These are phyloP conservation scores for Sphenostylis stenocarpa DNA, from an alignment of 306 rosid species.

Conservation along the genomic window DNA sequence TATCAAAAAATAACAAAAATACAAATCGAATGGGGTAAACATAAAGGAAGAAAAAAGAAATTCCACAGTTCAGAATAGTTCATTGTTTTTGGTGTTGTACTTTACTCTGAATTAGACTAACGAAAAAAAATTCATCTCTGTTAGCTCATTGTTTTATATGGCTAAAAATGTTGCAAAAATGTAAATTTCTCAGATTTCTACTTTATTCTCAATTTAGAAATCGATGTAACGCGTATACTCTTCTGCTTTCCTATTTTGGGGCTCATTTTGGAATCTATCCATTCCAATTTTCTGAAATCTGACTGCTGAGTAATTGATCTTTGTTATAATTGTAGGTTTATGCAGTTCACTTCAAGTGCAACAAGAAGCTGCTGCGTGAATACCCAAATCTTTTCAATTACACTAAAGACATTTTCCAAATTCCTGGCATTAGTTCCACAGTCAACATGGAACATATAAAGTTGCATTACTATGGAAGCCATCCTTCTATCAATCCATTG, in stretches of 20 bases:
- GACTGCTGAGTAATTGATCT: background rate
- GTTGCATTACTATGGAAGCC: constrained; percentile 84
- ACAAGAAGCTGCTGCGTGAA: constrained; percentile 79
- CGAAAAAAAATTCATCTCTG: background rate
- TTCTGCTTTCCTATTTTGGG: constrained; percentile 8
- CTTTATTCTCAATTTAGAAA: background rate
- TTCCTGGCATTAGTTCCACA: constrained; percentile 68
- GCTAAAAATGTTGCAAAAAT: background rate
- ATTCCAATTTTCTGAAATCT: background rate
- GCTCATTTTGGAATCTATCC: background rate
- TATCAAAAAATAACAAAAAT: too few species aligned
- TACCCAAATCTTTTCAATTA: constrained; percentile 80
- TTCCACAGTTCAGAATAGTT: background rate
- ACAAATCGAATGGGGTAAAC: too few species aligned
- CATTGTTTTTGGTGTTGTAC: background rate
- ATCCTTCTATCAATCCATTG: constrained; percentile 79
- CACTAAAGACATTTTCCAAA: constrained; percentile 82
- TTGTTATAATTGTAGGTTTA: constrained; percentile 61
- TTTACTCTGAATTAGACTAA: background rate
- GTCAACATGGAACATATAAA: constrained; percentile 85
- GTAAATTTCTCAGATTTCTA: background rate
- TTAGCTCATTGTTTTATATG: background rate
- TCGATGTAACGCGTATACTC: background rate
- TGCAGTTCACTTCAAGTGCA: constrained; percentile 95
- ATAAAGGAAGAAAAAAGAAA: background rate